Conservation (phyloP, 1,139 yeast genomes). For the Saccharomycopsis hybrid region DNA sequence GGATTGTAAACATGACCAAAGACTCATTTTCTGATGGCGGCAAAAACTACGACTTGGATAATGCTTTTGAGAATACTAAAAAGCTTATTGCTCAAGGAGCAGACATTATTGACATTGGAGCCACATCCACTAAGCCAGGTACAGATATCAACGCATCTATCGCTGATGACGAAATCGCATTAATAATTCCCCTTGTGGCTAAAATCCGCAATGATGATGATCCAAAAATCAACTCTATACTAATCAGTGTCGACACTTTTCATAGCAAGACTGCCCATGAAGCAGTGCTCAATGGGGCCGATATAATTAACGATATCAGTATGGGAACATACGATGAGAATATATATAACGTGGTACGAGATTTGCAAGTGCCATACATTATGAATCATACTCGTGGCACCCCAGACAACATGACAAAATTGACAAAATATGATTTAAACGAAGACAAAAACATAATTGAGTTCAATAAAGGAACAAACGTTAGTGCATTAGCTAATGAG, state of each 20-base stretch:
- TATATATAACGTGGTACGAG: slow-evolving; percentile 64
- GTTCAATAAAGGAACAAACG: slow-evolving; percentile 33
- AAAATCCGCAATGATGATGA: slow-evolving; percentile 46
- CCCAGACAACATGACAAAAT: slow-evolving; percentile 61
- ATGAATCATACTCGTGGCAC: slow-evolving; percentile 84
- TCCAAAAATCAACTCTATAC: slow-evolving; percentile 34
- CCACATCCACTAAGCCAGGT: slow-evolving; percentile 20
- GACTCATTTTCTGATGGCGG: slow-evolving; percentile 97
- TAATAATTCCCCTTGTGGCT: slow-evolving; percentile 67
- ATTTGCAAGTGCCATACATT: slow-evolving; percentile 63
- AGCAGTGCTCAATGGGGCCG: slow-evolving; percentile 73
- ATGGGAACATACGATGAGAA: slow-evolving; percentile 67
- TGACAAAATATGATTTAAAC: slow-evolving; percentile 49
- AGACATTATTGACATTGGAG: slow-evolving; percentile 48
- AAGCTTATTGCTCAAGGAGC: slow-evolving; percentile 50
- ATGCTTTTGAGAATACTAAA: slow-evolving; percentile 36
- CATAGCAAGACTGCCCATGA: slow-evolving; percentile 67
- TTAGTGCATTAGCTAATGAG: slow-evolving; percentile 33
- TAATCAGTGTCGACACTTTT: slow-evolving; percentile 81
- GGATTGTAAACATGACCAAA: slow-evolving; percentile 82
- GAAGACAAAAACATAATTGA: slow-evolving; percentile 28
- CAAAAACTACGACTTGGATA: slow-evolving; percentile 31
- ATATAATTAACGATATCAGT: slow-evolving; percentile 85
- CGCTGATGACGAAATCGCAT: slow-evolving; percentile 48
- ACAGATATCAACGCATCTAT: slow-evolving; percentile 50